Base-by-base conservation (phyloP, 2,329 filamentous ascomycete genomes). In the Dissoconium aciculare region DNA sequence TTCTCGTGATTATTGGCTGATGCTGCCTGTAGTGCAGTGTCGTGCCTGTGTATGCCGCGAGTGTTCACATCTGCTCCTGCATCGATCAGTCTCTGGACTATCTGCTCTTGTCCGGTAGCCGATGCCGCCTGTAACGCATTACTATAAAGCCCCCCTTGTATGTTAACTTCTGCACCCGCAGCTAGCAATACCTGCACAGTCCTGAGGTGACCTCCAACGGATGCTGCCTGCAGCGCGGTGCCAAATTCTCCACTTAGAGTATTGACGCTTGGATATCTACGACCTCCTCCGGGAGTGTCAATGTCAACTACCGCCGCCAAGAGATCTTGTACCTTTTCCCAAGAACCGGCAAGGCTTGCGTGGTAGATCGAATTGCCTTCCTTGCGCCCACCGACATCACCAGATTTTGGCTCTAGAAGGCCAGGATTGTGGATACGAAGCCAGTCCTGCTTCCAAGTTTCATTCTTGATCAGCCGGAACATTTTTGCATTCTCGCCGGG, bases 141-240 rank as follows among this genome's bases (percentile, higher is more conserved):
- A 23, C 8, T 23, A 8, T 8, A 23, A 8, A 23, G 8, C 8
- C 19, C 8, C 8, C n/a, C n/a, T 8, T 23, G 19, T 23, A n/a
- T n/a, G n/a, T 23, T 23, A 8, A 23, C 19, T 8, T 23, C n/a
- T 8, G 19, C 19, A 23, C 19, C 37, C 15, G 17, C 26, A 21
- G 26, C 19, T 17, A 40, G 15, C 13, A 40, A 26, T 13, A 16
- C 12, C 12, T 26, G 26, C 11, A 33, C 31, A 15, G 13, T 15
- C 17, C 5, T 10, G 8, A 11, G 15, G 5, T 15, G 6, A 11
- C 33, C 30, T 19, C 26, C 21, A 2, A 5, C 6, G 12, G 28
- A 39, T 12, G 42, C 42, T 12, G 33, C 30, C 9, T 39, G 30
- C 6, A 43, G 28, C 9, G 42, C 42, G 23, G 19, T 23, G 19